These are phyloP conservation scores for Dictyostelium purpureum DNA, from an alignment of 78 protist genomes.

Conservation along the genomic window DNA sequence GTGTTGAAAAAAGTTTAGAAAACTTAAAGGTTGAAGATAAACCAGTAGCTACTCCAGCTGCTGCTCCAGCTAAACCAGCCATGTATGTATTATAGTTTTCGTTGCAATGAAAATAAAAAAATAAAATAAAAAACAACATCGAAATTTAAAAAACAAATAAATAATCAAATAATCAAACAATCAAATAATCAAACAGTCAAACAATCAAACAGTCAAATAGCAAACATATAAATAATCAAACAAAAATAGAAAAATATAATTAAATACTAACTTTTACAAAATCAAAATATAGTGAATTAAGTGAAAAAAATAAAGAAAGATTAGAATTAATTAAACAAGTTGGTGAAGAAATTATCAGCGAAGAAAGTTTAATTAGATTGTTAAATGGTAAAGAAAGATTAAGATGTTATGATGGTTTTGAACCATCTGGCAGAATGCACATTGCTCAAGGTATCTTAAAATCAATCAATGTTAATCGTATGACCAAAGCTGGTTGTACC, in stretches of 20 bases:
- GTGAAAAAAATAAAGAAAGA: slow-evolving; percentile 64
- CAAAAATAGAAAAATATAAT: too few relatives aligned
- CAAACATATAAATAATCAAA: too few relatives aligned
- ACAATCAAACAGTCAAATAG: too few relatives aligned
- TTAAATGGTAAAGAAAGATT: slow-evolving; percentile 89
- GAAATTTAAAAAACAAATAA: too few relatives aligned
- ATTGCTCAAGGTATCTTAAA: slow-evolving; percentile 98
- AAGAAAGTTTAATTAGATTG: slow-evolving; percentile 87
- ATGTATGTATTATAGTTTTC: not conserved
- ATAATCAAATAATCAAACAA: too few relatives aligned
- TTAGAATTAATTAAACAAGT: slow-evolving; percentile 76
- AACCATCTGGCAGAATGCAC: slow-evolving; percentile 99
- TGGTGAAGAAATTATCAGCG: slow-evolving; percentile 96
- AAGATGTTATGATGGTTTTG: slow-evolving; percentile 98
- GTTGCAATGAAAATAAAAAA: too few relatives aligned
- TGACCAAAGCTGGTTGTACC: slow-evolving; percentile 92
- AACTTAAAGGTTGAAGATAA: slow-evolving; percentile 18
- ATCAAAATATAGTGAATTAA: slow-evolving; percentile 9
- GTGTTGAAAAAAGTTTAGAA: slow-evolving; percentile 13
- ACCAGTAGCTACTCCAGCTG: slow-evolving; percentile 1
- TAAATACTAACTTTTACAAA: not conserved
- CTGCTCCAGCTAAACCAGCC: slow-evolving; percentile 26
- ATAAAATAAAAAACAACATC: too few relatives aligned
- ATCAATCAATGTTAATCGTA: slow-evolving; percentile 98
- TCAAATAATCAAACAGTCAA: too few relatives aligned